Percentiles rank a stretch among this genome's conserved stretches.
Evolutionary conservation across 2,329 filamentous ascomycete genomes (phyloP).

Genomic region (Myotisia sp.): DNA sequence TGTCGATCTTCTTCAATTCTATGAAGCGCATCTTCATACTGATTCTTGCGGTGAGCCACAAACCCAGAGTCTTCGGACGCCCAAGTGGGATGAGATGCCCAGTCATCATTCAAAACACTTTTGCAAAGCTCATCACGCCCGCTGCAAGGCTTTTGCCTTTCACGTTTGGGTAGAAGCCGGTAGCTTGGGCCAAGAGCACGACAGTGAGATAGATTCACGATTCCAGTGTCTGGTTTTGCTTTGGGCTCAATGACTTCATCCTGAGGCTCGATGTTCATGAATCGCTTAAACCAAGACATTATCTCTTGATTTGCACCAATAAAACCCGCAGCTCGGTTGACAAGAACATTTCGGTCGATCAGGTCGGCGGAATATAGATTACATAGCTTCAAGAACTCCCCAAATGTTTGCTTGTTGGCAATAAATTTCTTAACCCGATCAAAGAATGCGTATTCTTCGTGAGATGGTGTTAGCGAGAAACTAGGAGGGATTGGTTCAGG

Average conservation of each 20-base stretch:
- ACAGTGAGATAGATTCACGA: slow-evolving; percentile 90
- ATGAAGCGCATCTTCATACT: slow-evolving; percentile 85
- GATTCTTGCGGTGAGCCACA: slow-evolving; percentile 92
- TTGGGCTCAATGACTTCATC: slow-evolving; percentile 69
- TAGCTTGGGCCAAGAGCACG: slow-evolving; percentile 93
- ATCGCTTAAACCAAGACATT: slow-evolving; percentile 74
- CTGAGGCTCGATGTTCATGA: slow-evolving; percentile 57
- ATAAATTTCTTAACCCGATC: slow-evolving; percentile 95
- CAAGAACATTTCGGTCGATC: slow-evolving; percentile 69
- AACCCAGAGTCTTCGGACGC: slow-evolving; percentile 96
- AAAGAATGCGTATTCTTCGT: slow-evolving; percentile 85
- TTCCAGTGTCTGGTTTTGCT: slow-evolving; percentile 55
- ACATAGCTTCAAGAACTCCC: slow-evolving; percentile 92
- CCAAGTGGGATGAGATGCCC: slow-evolving; percentile 98
- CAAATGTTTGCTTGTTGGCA: slow-evolving; percentile 79
- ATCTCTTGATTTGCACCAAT: slow-evolving; percentile 80
- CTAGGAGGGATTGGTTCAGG: slow-evolving; percentile 75
- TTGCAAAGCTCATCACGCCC: slow-evolving; percentile 91
- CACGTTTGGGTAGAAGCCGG: slow-evolving; percentile 74
- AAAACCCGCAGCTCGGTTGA: slow-evolving; percentile 70
- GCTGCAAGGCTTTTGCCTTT: slow-evolving; percentile 80
- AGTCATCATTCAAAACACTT: slow-evolving; percentile 88
- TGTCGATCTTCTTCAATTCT: slow-evolving; percentile 95
- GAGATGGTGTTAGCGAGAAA: slow-evolving; percentile 55
- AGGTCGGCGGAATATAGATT: slow-evolving; percentile 90